Evolutionary conservation across 495 filamentous ascomycete genomes (phyloP).

Genomic region (Parathielavia hyrcaniae): DNA sequence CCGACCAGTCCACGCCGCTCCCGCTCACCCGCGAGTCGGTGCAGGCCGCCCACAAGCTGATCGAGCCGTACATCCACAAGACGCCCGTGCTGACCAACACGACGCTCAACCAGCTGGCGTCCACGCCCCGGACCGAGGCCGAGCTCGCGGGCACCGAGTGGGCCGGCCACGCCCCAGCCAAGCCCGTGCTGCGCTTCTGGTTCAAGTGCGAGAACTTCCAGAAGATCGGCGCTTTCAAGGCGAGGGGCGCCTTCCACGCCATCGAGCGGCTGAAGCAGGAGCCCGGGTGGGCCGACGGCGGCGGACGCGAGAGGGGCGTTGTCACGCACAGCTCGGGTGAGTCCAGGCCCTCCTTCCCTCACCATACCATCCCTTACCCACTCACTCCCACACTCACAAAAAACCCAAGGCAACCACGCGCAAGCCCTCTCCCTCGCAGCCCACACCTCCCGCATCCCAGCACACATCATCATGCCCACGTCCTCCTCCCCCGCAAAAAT

Average conservation of each 20-base stretch:
- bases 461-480: conserved; percentile 83
- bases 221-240: conserved; percentile 89
- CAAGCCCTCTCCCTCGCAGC: conserved; percentile 90
- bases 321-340: conserved; percentile 87
- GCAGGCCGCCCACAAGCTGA: conserved; percentile 60
- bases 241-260: conserved; percentile 84
- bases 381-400: not conserved
- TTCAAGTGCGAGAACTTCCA: conserved; percentile 98
- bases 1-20: conserved; percentile 44
- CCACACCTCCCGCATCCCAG: conserved; percentile 50
- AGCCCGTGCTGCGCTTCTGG: conserved; percentile 65
- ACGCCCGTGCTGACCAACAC: conserved; percentile 76
- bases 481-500: conserved; percentile 83
- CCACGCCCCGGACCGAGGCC: conserved; percentile 52
- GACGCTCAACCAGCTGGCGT: conserved; percentile 68
- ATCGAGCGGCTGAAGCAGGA: conserved; percentile 63
- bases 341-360: conserved; percentile 6
- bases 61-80: conserved; percentile 68
- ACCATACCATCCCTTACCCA: no score
- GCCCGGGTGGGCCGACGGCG: conserved; percentile 51
- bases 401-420: conserved; percentile 71
- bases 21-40: conserved; percentile 66
- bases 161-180: conserved; percentile 52
- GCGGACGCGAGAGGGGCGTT: conserved; percentile 57
- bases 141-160: conserved; percentile 52